Evolutionary conservation across 106 monocot genomes (phyloP), one percentile per base, ranked within the genome.

Genomic region (Acanthochlamys bracteata): DNA sequence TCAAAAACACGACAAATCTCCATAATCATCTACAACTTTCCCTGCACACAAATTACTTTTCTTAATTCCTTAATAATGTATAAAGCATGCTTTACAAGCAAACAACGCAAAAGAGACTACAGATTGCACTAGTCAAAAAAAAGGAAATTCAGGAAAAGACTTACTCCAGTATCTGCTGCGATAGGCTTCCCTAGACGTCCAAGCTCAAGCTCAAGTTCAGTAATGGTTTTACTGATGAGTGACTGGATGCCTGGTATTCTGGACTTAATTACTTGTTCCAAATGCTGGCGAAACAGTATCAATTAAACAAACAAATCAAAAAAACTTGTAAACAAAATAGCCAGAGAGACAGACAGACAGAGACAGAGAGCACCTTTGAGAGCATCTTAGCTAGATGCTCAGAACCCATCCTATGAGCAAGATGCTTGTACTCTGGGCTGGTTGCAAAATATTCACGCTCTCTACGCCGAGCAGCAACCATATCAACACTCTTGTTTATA

Each of bases 1-100:
- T 98, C 88, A 69, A 98, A 98, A 63, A 76, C 66, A 69, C 91
- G 96, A 55, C 88, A 98, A 56, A 98, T 98, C 71, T 98, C 96
- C 91, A 98, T 85, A 72, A 98, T 98, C 57, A 75, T 69, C 61
- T 98, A 98, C 13, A 98, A 62, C 47, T 98, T 98, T 17, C 96
- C 96, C 96, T 98, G 79, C 73, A 88, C 16, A 60, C 43, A 7
- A 61, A 75, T 53, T n/a, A 60, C 11, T 55, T 10, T 13, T 22
- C 20, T 20, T 3, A 55, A 10, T 49, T 9, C 1, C 15, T 49
- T 17, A 33, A 33, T 49, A 49, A 49, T 17, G 12, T 14, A 49
- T 2, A 49, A 3, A 49, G 10, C 49, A 49, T 4, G 49, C 49
- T 49, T 14, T 49, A 49, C 33, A 6, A 33, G 33, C 6, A 33